Evolutionary conservation across 1,284 basidiomycete species (phyloP), one percentile per base, ranked within the genome.

Genomic region (Melanopsichium pennsylvanicum): DNA sequence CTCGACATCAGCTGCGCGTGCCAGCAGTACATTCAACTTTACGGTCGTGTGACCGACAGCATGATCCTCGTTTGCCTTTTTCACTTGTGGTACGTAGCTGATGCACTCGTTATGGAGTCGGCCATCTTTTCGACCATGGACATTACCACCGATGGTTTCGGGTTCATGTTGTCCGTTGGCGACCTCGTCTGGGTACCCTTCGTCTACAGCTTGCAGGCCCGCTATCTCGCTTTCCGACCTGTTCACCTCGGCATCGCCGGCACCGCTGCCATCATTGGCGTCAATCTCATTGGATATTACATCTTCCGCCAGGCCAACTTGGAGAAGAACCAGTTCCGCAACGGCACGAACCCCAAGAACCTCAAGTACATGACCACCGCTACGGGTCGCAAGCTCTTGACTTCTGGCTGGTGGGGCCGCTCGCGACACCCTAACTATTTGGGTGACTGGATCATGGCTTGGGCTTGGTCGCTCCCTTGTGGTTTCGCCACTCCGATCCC

Each of bases 181-280:
- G 93, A 98, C 81, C 86, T 97, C 21, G 84, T 88, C 16, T 97
- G 93, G 91, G 91, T 98, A 9, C 96, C 96, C 5, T 97, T 97
- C 83, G 88, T 88, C 13, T 99, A 97, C 83, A 89, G 88, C 19
- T 87, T 97, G 5, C 94, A 98, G 84, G 92, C 94, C 1, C 89
- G 93, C 49, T 98, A 91, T 83, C 88, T 98, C 55, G 94, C 89
- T 26, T 95, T 93, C 85, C 86, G 86, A 60, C 93, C 88, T 10
- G 84, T 91, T 32, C 88, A 92, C 69, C 87, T 98, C 38, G 90
- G 91, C 35, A 83, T 86, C 5, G 68, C 86, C n/a, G 84, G 84
- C 61, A 87, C 88, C 2, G 82, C 84, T 6, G 85, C 83, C 23
- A 88, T 97, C 62, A 70, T 93, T 50, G 83, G 84, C 3, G 84